Evolutionary conservation across 805 yeast species (phyloP), one percentile per base, ranked within the genome.

Genomic region (Wickerhamomyces alni): DNA sequence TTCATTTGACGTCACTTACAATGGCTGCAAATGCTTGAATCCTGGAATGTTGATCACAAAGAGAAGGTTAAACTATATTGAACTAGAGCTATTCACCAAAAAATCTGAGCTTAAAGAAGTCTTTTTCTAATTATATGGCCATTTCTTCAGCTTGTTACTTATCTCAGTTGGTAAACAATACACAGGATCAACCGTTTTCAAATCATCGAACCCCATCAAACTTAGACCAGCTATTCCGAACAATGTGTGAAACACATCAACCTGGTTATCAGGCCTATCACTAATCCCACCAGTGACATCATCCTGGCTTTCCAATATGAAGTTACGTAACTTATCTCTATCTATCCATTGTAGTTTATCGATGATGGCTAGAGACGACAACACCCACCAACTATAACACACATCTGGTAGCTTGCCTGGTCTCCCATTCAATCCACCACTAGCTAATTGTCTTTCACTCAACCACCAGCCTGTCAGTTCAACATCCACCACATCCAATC

Each of bases 301-400:
- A 58, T 91, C 96, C 59, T 93, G 99, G 35, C 93, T 80, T 2
- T 59, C 54, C 30, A 91, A 61, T 5, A 93, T 88, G 54, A 88
- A 93, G 2, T 62, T 58, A 38, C 72, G 70, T 41, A 93, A 64
- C 49, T 73, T 77, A 5, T 63, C 70, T 22, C 67, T 69, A 54
- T 87, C 82, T n/a, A 93, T 82, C 88, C 95, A 88, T 47, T 84
- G 74, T 16, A 79, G 58, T 45, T 74, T 78, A 0, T 66, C 75
- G 17, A 91, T 66, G 28, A 87, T 79, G 0, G 83, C 72, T 41
- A 89, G 62, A 3, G 87, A 73, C 2, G 94, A 82, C 17, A 88
- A 59, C 9, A 88, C 95, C 99, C 99, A 93, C 96, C 97, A 93
- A 51, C 93, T 80, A 58, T 93, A 93, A 58, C 99, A 93, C n/a